phyloP scores from a whole-genome alignment of 1,139 yeast genomes.

The Taphrina sp. region DNA sequence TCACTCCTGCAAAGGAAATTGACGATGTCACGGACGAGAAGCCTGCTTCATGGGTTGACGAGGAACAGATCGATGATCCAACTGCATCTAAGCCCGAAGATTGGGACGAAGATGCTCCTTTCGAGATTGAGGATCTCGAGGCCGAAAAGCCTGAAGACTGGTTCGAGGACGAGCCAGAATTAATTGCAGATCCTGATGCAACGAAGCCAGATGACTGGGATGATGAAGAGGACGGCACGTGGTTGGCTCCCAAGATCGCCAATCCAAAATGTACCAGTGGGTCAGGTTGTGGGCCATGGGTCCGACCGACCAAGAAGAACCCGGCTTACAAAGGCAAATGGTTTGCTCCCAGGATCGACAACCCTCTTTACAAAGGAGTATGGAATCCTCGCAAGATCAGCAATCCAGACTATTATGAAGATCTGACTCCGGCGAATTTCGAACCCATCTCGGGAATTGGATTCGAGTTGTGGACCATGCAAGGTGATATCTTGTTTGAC shows the following conservation, averaged over 20 bases:
- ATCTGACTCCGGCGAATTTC: conserved; percentile 57
- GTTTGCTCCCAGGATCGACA: conserved; percentile 63
- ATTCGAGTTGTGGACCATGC: conserved; percentile 89
- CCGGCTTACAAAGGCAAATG: conserved; percentile 75
- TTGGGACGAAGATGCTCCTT: conserved; percentile 71
- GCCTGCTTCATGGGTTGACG: conserved; percentile 82
- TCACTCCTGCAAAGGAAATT: conserved; percentile 63
- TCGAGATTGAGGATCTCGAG: conserved; percentile 61
- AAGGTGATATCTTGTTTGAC: conserved; percentile 68
- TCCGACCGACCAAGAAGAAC: conserved; percentile 63
- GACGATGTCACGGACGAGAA: conserved; percentile 61
- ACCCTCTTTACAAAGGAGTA: conserved; percentile 74
- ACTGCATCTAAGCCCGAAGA: conserved; percentile 66
- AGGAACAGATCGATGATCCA: conserved; percentile 64
- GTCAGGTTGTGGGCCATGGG: conserved; percentile 77
- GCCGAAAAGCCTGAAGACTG: conserved; percentile 72
- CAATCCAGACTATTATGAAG: conserved; percentile 70
- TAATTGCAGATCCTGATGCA: conserved; percentile 65
- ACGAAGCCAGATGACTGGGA: conserved; percentile 74
- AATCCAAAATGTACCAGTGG: conserved; percentile 67
- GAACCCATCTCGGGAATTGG: conserved; percentile 78
- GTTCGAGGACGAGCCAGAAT: conserved; percentile 63
- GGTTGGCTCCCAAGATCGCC: conserved; percentile 65
- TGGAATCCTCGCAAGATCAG: conserved; percentile 69
- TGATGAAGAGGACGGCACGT: conserved; percentile 82